phyloP scores from a whole-genome alignment of 2,329 filamentous ascomycete species.

The Sporothrix sp. region DNA sequence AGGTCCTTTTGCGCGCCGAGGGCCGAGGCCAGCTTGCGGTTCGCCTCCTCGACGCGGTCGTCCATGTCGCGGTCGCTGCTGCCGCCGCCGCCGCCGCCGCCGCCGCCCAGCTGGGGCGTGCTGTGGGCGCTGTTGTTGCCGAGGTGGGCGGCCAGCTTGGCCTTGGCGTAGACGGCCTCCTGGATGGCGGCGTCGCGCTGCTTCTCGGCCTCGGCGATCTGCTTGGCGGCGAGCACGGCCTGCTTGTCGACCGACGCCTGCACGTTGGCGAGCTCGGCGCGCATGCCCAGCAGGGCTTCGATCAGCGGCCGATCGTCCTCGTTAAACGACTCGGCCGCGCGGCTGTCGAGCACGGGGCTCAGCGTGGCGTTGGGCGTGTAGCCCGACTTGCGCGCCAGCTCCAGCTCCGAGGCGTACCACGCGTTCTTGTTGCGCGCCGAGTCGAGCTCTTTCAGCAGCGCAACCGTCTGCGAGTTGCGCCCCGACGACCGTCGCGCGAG shows the following conservation, averaged over 20 bases:
- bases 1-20: constrained; percentile 71
- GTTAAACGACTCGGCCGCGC: constrained; percentile 67
- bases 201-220: constrained; percentile 88
- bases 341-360: constrained; percentile 66
- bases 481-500: constrained; percentile 50
- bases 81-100: no score
- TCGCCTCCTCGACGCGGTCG: constrained; percentile 64
- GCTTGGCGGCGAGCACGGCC: constrained; percentile 71
- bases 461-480: constrained; percentile 57
- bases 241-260: constrained; percentile 86
- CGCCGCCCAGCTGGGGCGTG: constrained; percentile 50
- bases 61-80: constrained; percentile 50
- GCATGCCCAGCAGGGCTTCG: constrained; percentile 87
- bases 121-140: constrained; percentile 46
- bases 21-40: constrained; percentile 71
- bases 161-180: constrained; percentile 91
- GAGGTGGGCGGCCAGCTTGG: constrained; percentile 71
- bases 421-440: constrained; percentile 76
- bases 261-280: constrained; percentile 77
- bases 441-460: constrained; percentile 79
- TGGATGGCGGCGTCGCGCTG: constrained; percentile 90
- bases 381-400: constrained; percentile 80
- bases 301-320: constrained; percentile 89
- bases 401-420: constrained; percentile 93
- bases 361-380: constrained; percentile 65